Evolutionary conservation across 2,329 filamentous ascomycete genomes (phyloP), one percentile per base, ranked within the genome.

Genomic region (Hymenoscyphus scutula): DNA sequence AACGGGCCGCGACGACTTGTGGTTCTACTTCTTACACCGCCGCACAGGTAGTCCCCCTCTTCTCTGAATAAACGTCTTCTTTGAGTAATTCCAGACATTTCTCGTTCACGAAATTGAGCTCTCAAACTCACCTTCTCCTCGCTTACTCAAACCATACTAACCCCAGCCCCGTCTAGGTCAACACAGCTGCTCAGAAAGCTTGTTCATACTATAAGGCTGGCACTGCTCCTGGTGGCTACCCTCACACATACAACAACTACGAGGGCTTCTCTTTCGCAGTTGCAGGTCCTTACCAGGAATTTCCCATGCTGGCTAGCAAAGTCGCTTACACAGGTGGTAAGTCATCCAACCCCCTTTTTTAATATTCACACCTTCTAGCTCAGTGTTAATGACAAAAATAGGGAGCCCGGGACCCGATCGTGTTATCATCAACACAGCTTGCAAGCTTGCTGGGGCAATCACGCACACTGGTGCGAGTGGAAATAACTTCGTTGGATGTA

Each of bases 401-500:
- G 84, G 85, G 27, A 82, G 81, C 1, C 88, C 88, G 1, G 88
- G 88, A 41, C 77, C 88, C 19, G 87, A 90, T 72, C 84, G 88
- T 57, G 84, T 90, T 59, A 75, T 89, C 34, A 85, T 90, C 76
- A 87, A 85, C 71, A 78, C 71, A 0, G 64, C 75, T 17, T 83
- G 87, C 68, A 63, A 81, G 62, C 80, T 84, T 53, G 88, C 86
- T 15, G 88, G 86, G 41, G 77, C 82, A 30, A 89, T 91, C 65
- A 91, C 89, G 0, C 89, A 91, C 71, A 89, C 85, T 25, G 88
- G 88, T 30, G 88, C 88, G 19, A 84, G 81, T 58, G 86, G 86
- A 7, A 86, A 90, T 73, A 79, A 82, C 75, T 91, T 91, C 75
- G 85, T 90, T 61, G 82, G 79, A n/a, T 90, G 88, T 75, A 56